These are phyloP conservation scores for Rubus parviflorus DNA, from an alignment of 306 rosid genomes.

Conservation along the genomic window DNA sequence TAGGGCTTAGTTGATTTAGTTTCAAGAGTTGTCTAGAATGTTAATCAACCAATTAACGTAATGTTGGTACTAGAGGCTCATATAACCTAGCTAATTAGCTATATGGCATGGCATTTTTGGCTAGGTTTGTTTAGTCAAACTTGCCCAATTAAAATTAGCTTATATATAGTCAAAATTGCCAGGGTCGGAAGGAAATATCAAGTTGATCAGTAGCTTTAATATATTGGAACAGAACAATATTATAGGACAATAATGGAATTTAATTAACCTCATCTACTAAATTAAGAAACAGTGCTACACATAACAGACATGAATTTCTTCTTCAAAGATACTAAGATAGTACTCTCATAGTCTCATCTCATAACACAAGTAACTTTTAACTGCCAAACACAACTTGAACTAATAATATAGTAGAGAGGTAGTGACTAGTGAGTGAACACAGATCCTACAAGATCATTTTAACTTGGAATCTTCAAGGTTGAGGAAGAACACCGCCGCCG, in stretches of 20 bases:
- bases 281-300: neutral
- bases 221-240: neutral
- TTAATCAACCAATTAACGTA: no score
- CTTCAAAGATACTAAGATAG: neutral
- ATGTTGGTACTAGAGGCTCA: no score
- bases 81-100: no score
- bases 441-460: neutral
- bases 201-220: no score
- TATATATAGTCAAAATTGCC: no score
- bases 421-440: neutral
- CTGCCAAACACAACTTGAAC: slow-evolving; percentile 11
- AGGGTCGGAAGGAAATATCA: no score
- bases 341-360: neutral
- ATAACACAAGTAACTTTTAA: neutral
- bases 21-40: neutral
- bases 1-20: neutral
- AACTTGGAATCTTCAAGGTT: slow-evolving; percentile 44
- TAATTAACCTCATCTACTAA: neutral
- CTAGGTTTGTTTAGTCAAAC: neutral
- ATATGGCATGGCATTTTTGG: no score
- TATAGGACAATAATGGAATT: neutral
- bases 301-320: neutral
- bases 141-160: neutral
- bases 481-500: slow-evolving; percentile 40
- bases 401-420: neutral